Evolutionary conservation across 352 stramenopile genomes (phyloP), one percentile per base, ranked within the genome.

Genomic region (Pythium dissimile): DNA sequence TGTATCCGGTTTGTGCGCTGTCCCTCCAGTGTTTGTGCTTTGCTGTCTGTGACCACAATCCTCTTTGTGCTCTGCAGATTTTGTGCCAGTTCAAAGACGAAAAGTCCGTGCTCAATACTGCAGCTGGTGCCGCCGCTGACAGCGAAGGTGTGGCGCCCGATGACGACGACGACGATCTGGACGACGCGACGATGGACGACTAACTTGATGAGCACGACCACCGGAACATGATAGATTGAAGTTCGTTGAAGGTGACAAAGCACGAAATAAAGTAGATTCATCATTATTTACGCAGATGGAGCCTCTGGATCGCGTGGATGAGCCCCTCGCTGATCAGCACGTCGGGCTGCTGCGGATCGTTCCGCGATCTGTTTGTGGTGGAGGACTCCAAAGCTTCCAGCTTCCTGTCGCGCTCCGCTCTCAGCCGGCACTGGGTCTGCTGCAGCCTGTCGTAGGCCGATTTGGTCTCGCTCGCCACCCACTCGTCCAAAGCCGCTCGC

Each of bases 1-100:
- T 97, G 48, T 82, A 84, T 18, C 81, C 80, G 21, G 84, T 94
- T 58, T 30, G 72, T 67, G 2, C 32, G 5, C 15, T 3, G 16
- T 55, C 32, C 2, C 39, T 18, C 24, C 18, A 10, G 24, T 28
- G n/a, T 38, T 27, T 37, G 21, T 21, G 31, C 23, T 27, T 15
- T 35, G 10, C n/a, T 34, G 49, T 37, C 30, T 23, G 13, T 37
- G 13, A 32, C 31, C 9, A 28, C 30, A 38, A 28, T 27, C 20
- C 9, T n/a, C 13, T 6, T 24, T 27, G 2, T 24, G 10, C n/a
- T 59, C 5, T 28, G 46, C 42, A 67, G 59, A 58, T 67, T 41
- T 34, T 67, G 18, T 52, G 45, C 18, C 51, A 62, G 39, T 67
- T 67, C 39, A 45, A 53, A 35, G 59, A 67, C 39, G 45, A 52